Evolutionary conservation across 441 rosid species (phyloP).

Genomic region (Populus hybrid): DNA sequence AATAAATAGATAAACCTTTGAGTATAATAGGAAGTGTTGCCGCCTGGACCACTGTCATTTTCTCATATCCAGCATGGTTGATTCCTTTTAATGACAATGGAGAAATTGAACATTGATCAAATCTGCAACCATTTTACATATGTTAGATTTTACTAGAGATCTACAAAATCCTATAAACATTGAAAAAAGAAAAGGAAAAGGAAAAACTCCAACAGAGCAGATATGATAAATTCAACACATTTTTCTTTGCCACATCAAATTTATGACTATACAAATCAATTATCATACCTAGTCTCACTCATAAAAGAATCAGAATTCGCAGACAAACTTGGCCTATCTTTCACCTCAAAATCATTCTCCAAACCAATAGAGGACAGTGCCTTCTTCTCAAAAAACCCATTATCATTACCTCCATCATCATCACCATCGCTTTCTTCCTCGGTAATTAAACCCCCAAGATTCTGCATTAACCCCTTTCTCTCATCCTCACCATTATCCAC

Average conservation of each 20-base stretch:
- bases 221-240: neutral
- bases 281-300: slow-evolving; percentile 70
- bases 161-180: neutral
- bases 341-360: slow-evolving; percentile 12
- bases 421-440: slow-evolving; percentile 53
- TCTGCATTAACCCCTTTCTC: slow-evolving; percentile 30
- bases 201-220: neutral
- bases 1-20: slow-evolving; percentile 47
- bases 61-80: slow-evolving; percentile 87
- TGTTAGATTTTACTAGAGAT: slow-evolving; percentile 11
- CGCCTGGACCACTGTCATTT: slow-evolving; percentile 91
- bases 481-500: slow-evolving; percentile 26
- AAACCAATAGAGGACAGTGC: slow-evolving; percentile 33
- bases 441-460: slow-evolving; percentile 38
- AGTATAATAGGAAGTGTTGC: slow-evolving; percentile 82
- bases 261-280: neutral
- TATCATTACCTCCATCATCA: slow-evolving; percentile 24
- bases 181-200: neutral
- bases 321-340: slow-evolving; percentile 30
- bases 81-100: slow-evolving; percentile 74
- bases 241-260: neutral
- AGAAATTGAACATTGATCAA: slow-evolving; percentile 71
- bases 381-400: slow-evolving; percentile 22
- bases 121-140: slow-evolving; percentile 46
- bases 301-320: slow-evolving; percentile 57